Conservation (phyloP, 495 filamentous ascomycete genomes). For the Cercophora samala region DNA sequence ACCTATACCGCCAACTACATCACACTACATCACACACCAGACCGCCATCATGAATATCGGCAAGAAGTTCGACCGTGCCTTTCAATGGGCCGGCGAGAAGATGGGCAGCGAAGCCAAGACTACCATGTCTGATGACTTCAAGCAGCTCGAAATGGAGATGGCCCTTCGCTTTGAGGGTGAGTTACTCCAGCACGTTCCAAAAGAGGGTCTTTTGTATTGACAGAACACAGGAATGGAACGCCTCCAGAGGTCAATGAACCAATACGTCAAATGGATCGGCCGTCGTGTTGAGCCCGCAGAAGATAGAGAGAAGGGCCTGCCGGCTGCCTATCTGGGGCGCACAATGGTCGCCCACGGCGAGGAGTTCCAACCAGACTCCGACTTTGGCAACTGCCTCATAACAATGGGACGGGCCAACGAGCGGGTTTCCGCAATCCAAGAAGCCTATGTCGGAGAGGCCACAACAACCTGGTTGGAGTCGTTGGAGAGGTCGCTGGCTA, state of each 20-base stretch:
- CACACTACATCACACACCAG: background rate
- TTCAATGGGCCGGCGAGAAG: constrained; percentile 97
- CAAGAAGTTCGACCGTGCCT: constrained; percentile 93
- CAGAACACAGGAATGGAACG: constrained; percentile 73
- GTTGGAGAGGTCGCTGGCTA: constrained; percentile 79
- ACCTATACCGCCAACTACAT: background rate
- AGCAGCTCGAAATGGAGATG: constrained; percentile 91
- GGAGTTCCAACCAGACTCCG: constrained; percentile 86
- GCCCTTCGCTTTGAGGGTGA: constrained; percentile 82
- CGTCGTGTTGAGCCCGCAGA: constrained; percentile 82
- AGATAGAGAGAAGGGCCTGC: constrained; percentile 73
- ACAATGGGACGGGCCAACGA: constrained; percentile 84
- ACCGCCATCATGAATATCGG: constrained; percentile 74
- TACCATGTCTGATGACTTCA: constrained; percentile 87
- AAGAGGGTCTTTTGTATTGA: constrained; percentile 7
- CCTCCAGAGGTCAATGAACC: constrained; percentile 82
- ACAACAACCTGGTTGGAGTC: constrained; percentile 89
- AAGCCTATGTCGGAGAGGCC: constrained; percentile 75
- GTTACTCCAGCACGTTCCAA: constrained; percentile 15
- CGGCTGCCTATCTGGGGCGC: constrained; percentile 75
- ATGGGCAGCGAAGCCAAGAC: constrained; percentile 95
- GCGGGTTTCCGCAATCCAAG: constrained; percentile 80
- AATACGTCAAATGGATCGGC: constrained; percentile 87
- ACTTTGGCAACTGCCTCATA: constrained; percentile 86
- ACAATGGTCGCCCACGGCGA: constrained; percentile 91